Percentiles rank a stretch among this genome's conserved stretches.
phyloP scores from a whole-genome alignment of 2,329 filamentous ascomycete species.

The Ceratocystis cubensis region DNA sequence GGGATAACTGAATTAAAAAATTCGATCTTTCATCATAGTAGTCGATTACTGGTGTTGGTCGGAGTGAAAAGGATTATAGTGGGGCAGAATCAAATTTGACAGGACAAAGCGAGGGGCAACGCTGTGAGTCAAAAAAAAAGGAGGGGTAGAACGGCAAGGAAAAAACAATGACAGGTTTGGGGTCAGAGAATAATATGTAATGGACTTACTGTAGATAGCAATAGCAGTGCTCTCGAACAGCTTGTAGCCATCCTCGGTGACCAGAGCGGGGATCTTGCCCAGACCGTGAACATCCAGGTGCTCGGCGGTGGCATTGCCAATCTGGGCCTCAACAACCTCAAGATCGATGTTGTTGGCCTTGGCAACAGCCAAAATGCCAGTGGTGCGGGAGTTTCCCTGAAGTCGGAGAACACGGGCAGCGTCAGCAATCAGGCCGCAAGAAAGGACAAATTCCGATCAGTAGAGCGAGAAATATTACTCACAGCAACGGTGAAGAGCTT shows the following conservation, averaged over 20 bases:
- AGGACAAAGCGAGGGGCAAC: background rate
- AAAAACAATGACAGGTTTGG: constrained; percentile 25
- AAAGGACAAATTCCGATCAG: constrained; percentile 22
- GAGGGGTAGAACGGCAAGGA: constrained; percentile 11
- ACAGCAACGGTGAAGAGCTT: constrained; percentile 88
- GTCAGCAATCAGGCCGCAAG: constrained; percentile 26
- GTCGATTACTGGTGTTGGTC: constrained; percentile 1
- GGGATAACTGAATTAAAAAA: constrained; percentile 22
- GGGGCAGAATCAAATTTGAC: constrained; percentile 3
- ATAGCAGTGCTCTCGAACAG: constrained; percentile 88
- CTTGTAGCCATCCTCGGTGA: constrained; percentile 80
- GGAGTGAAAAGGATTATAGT: constrained; percentile 3
- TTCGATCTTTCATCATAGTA: constrained; percentile 20
- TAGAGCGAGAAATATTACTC: constrained; percentile 28
- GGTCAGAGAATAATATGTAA: constrained; percentile 16
- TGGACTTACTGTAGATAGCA: constrained; percentile 84
- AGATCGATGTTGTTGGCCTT: constrained; percentile 96
- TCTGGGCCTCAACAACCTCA: constrained; percentile 64
- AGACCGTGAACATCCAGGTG: constrained; percentile 79
- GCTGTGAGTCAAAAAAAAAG: background rate
- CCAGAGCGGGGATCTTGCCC: constrained; percentile 84
- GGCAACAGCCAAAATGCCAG: constrained; percentile 78
- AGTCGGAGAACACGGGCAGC: constrained; percentile 24
- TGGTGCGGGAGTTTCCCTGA: constrained; percentile 81
- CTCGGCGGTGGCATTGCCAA: constrained; percentile 54